These are phyloP conservation scores for Cryptococcus floricola DNA, from an alignment of 1,284 basidiomycete genomes.

Conservation along the genomic window DNA sequence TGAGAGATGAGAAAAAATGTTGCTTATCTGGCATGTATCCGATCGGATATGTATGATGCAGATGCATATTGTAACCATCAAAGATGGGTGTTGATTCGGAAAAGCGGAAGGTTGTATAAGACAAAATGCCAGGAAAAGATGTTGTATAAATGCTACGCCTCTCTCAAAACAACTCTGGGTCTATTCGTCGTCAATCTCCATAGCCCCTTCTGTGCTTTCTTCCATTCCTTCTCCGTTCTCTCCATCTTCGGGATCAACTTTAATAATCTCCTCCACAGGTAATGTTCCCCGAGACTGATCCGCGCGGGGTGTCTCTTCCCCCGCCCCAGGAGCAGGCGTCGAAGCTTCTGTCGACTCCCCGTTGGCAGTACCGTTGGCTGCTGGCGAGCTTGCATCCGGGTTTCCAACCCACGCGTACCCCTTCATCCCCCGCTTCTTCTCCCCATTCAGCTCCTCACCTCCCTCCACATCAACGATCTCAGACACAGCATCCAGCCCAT, in stretches of 20 bases:
- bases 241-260: not conserved
- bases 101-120: too few species aligned
- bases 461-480: not conserved
- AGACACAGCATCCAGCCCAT: conserved; percentile 9
- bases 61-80: too few species aligned
- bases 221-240: not conserved
- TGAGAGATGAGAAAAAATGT: too few species aligned
- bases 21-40: too few species aligned
- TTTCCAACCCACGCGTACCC: conserved; percentile 22
- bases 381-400: not conserved
- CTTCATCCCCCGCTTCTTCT: conserved; percentile 11
- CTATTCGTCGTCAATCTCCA: too few species aligned
- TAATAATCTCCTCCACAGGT: not conserved
- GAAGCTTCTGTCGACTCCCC: not conserved
- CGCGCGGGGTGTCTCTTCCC: not conserved
- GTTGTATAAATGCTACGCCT: too few species aligned
- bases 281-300: not conserved
- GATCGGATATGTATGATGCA: too few species aligned
- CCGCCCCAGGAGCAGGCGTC: not conserved
- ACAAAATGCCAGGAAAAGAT: too few species aligned
- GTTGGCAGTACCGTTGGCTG: not conserved
- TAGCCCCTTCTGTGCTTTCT: too few species aligned
- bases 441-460: not conserved
- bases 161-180: too few species aligned
- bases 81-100: too few species aligned